These are phyloP conservation scores for Cercospora berteroae DNA, from an alignment of 2,329 filamentous ascomycete genomes.

Conservation along the genomic window DNA sequence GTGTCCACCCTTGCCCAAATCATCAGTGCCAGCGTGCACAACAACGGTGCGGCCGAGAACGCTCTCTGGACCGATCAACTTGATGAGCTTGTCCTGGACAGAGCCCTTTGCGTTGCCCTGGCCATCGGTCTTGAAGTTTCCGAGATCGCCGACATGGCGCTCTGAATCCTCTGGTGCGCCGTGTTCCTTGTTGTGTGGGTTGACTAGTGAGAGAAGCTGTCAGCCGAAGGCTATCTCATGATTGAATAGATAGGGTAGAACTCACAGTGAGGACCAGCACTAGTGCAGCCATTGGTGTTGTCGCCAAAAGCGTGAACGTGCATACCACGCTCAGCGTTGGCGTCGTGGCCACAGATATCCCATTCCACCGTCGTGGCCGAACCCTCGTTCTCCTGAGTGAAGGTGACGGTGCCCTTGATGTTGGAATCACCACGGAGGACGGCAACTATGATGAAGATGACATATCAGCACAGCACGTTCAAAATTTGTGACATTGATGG, in stretches of 20 bases:
- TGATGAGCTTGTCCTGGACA: slow-evolving; percentile 76
- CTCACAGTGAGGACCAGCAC: slow-evolving; percentile 94
- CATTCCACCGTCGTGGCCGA: slow-evolving; percentile 82
- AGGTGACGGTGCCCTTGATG: slow-evolving; percentile 87
- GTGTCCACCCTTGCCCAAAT: slow-evolving; percentile 87
- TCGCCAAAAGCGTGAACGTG: slow-evolving; percentile 99
- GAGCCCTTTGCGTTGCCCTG: slow-evolving; percentile 87
- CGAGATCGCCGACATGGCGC: slow-evolving; percentile 95
- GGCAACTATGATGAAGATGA: slow-evolving; percentile 63
- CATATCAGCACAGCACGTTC: slow-evolving; percentile 17
- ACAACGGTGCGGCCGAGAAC: slow-evolving; percentile 95
- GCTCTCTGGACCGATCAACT: slow-evolving; percentile 94
- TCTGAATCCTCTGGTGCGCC: slow-evolving; percentile 77
- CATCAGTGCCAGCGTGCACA: slow-evolving; percentile 91
- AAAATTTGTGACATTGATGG: not conserved
- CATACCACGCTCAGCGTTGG: slow-evolving; percentile 96
- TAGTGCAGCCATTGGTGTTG: slow-evolving; percentile 99
- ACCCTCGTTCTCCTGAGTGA: slow-evolving; percentile 85
- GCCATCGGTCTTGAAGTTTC: slow-evolving; percentile 93
- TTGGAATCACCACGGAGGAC: slow-evolving; percentile 98
- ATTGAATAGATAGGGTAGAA: not conserved
- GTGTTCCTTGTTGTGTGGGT: slow-evolving; percentile 90
- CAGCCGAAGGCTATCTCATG: not conserved
- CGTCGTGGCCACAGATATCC: slow-evolving; percentile 87
- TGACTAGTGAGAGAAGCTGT: slow-evolving; percentile 63